Conservation (phyloP, 352 stramenopile genomes). For the Phytophthora hybrid region DNA sequence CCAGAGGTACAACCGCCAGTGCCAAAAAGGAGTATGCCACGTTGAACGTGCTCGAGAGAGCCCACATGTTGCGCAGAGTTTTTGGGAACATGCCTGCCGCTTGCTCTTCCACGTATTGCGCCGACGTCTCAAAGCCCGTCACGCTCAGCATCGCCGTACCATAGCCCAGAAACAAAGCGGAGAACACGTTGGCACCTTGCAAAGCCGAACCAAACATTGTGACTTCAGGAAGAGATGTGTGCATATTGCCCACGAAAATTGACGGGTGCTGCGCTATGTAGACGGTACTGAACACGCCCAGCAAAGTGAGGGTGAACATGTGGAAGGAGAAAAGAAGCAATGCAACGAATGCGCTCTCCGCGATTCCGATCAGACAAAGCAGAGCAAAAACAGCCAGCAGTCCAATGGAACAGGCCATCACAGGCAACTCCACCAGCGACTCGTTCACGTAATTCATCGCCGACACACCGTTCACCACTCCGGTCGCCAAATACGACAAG, state of each 20-base stretch:
- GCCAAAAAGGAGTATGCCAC: slow-evolving; percentile 65
- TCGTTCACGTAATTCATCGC: slow-evolving; percentile 86
- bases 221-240: slow-evolving; percentile 66
- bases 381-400: slow-evolving; percentile 84
- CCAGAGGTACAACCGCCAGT: slow-evolving; percentile 79
- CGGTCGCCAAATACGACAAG: slow-evolving; percentile 91
- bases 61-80: slow-evolving; percentile 85
- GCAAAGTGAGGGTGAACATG: slow-evolving; percentile 65
- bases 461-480: slow-evolving; percentile 69
- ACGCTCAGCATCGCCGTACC: slow-evolving; percentile 88
- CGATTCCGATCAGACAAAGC: slow-evolving; percentile 81
- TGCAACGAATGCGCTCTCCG: slow-evolving; percentile 82
- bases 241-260: slow-evolving; percentile 76
- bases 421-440: slow-evolving; percentile 63
- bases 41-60: slow-evolving; percentile 86
- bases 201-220: slow-evolving; percentile 53
- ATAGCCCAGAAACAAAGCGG: slow-evolving; percentile 76
- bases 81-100: slow-evolving; percentile 77
- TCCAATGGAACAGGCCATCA: slow-evolving; percentile 47
- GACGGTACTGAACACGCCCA: slow-evolving; percentile 58
- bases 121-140: slow-evolving; percentile 89
- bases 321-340: slow-evolving; percentile 85
- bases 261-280: slow-evolving; percentile 68
- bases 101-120: slow-evolving; percentile 92
- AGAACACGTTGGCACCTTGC: slow-evolving; percentile 45